Conservation (phyloP, 208 protist genomes). For the Zelonia costaricensis region DNA sequence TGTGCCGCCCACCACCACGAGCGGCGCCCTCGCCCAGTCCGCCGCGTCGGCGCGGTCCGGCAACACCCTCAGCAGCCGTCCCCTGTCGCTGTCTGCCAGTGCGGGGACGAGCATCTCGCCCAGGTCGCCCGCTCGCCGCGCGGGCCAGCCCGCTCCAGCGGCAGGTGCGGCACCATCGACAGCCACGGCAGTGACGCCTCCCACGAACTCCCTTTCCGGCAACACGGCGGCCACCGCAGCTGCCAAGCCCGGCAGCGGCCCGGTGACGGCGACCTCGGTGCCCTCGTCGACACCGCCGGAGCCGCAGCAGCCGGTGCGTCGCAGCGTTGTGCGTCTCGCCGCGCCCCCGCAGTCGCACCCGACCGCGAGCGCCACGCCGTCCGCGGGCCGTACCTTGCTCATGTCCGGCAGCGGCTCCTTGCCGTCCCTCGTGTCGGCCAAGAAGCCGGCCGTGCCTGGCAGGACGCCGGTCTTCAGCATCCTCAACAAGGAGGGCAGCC, state of each 20-base stretch:
- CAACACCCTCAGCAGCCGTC: too few relatives aligned
- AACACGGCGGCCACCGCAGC: not conserved
- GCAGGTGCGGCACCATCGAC: too few relatives aligned
- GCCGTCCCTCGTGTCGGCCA: constrained; percentile 26
- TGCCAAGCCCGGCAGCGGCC: not conserved
- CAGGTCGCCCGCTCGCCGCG: too few relatives aligned
- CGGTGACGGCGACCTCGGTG: not conserved
- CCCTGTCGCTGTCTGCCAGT: too few relatives aligned
- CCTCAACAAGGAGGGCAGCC: constrained; percentile 39
- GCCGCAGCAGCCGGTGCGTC: constrained; percentile 10
- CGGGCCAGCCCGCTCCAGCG: too few relatives aligned
- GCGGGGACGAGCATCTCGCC: too few relatives aligned
- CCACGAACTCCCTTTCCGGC: too few relatives aligned
- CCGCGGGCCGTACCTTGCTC: not conserved
- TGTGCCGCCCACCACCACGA: too few relatives aligned
- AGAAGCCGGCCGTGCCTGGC: constrained; percentile 22
- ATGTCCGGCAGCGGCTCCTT: constrained; percentile 3
- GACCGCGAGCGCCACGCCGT: not conserved
- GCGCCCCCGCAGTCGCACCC: constrained; percentile 9
- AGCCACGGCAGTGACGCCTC: too few relatives aligned
- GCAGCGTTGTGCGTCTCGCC: constrained; percentile 21
- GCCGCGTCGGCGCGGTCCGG: too few relatives aligned
- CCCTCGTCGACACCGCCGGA: constrained; percentile 3
- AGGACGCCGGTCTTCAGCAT: constrained; percentile 52
- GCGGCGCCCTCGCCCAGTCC: too few relatives aligned